A percentile compares a stretch with the other conserved stretches of the same genome.
phyloP scores from a whole-genome alignment of 768 basidiomycete genomes.

The Xerocomellus dryophilus region DNA sequence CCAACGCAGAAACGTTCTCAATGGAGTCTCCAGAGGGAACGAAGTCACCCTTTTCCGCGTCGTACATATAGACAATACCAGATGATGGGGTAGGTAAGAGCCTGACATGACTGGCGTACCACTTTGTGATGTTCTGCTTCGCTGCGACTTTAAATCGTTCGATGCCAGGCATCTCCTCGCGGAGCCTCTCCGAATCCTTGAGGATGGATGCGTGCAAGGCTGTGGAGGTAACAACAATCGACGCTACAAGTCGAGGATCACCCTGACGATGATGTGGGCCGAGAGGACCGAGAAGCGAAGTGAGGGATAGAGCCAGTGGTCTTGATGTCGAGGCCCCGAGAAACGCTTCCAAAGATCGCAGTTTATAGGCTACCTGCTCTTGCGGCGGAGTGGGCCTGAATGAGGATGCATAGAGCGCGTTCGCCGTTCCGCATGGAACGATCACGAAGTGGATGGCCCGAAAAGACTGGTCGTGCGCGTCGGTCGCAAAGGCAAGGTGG shows the following conservation, averaged over 20 bases:
- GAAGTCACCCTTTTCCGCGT: constrained; percentile 49
- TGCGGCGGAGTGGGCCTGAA: constrained; percentile 49
- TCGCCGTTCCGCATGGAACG: constrained; percentile 86
- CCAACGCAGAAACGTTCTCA: constrained; percentile 37
- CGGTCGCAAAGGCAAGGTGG: constrained; percentile 35
- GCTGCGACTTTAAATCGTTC: constrained; percentile 91
- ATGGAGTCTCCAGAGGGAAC: constrained; percentile 38
- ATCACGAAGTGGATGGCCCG: constrained; percentile 43
- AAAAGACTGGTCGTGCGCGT: constrained; percentile 15
- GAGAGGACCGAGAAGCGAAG: constrained; percentile 39
- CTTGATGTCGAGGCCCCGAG: constrained; percentile 36
- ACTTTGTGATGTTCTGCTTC: constrained; percentile 63
- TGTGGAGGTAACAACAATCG: constrained; percentile 86
- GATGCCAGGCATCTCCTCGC: constrained; percentile 65
- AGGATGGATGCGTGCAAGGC: constrained; percentile 84
- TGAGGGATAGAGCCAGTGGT: constrained; percentile 54
- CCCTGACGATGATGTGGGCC: constrained; percentile 17
- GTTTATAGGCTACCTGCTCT: constrained; percentile 38
- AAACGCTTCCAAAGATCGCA: constrained; percentile 56
- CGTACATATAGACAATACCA: constrained; percentile 56
- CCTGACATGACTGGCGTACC: constrained; percentile 61
- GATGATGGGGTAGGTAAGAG: constrained; percentile 47
- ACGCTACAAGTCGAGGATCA: constrained; percentile 36
- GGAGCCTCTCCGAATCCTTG: constrained; percentile 73
- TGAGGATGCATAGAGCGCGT: constrained; percentile 80